Conservation (phyloP, 2,329 filamentous ascomycete genomes). For the Ploettnerulaceae sp. region DNA sequence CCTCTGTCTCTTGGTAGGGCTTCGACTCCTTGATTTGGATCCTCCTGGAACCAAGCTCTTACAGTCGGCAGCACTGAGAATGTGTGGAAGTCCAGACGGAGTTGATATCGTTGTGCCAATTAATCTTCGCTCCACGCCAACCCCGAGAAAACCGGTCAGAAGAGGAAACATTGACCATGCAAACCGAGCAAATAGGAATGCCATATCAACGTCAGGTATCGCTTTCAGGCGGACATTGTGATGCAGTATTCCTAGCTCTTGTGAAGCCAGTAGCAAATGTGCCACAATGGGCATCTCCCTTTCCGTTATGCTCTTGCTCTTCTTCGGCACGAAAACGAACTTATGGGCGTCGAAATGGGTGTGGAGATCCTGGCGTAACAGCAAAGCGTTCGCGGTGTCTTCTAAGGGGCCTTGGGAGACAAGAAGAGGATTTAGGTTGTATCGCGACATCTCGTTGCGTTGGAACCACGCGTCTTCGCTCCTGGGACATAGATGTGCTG, state of each 20-base stretch:
- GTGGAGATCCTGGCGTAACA: slow-evolving; percentile 14
- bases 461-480: slow-evolving; percentile 12
- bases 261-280: slow-evolving; percentile 7
- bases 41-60: too few relatives aligned
- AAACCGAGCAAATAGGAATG: slow-evolving; percentile 12
- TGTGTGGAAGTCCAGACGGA: too few relatives aligned
- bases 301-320: neutral
- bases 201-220: slow-evolving; percentile 2
- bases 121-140: too few relatives aligned
- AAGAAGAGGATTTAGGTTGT: slow-evolving; percentile 3
- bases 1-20: too few relatives aligned
- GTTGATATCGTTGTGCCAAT: too few relatives aligned
- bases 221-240: slow-evolving; percentile 8
- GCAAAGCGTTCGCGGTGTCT: slow-evolving; percentile 12
- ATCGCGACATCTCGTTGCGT: slow-evolving; percentile 13
- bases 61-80: too few relatives aligned
- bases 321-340: slow-evolving; percentile 12
- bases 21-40: too few relatives aligned
- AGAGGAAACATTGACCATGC: slow-evolving; percentile 13
- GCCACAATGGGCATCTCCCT: slow-evolving; percentile 2
- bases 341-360: slow-evolving; percentile 8
- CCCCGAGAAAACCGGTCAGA: neutral
- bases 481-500: slow-evolving; percentile 12
- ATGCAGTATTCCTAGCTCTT: slow-evolving; percentile 6
- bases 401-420: neutral